phyloP scores from a whole-genome alignment of 176 grass and related monocot species.

The Aegilops sharonensis region DNA sequence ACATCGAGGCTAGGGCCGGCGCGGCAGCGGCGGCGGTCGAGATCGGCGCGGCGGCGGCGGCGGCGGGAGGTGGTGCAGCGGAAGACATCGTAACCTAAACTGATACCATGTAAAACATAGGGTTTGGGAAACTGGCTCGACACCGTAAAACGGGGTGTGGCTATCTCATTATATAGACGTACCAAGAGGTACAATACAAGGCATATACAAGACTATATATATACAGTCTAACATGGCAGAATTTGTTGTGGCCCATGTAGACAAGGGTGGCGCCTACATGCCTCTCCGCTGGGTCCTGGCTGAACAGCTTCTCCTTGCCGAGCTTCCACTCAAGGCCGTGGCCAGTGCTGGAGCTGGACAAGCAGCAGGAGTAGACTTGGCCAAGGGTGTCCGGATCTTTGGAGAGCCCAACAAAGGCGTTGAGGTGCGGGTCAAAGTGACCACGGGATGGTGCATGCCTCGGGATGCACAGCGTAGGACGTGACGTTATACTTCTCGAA shows the following conservation, averaged over 20 bases:
- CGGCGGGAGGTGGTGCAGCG: no score
- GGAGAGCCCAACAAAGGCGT: constrained; percentile 2
- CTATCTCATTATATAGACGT: no score
- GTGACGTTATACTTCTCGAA: neutral
- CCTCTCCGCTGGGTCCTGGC: neutral
- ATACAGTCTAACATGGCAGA: neutral
- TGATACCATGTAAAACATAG: no score
- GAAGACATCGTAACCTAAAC: no score
- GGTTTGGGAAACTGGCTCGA: no score
- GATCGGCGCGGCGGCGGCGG: no score
- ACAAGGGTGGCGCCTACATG: neutral
- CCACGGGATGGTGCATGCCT: neutral
- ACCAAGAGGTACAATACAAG: no score
- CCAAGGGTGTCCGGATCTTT: neutral
- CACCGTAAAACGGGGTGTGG: no score
- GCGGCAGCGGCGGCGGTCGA: no score
- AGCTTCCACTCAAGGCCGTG: neutral
- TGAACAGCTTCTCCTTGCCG: constrained; percentile 7
- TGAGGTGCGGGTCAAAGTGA: neutral
- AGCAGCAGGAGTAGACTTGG: neutral
- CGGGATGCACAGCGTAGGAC: neutral
- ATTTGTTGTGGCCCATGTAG: neutral
- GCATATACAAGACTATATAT: no score
- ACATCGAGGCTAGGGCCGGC: no score
- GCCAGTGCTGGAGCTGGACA: neutral